These are phyloP conservation scores for Acanthochlamys bracteata DNA, from an alignment of 106 monocot species.

Conservation along the genomic window DNA sequence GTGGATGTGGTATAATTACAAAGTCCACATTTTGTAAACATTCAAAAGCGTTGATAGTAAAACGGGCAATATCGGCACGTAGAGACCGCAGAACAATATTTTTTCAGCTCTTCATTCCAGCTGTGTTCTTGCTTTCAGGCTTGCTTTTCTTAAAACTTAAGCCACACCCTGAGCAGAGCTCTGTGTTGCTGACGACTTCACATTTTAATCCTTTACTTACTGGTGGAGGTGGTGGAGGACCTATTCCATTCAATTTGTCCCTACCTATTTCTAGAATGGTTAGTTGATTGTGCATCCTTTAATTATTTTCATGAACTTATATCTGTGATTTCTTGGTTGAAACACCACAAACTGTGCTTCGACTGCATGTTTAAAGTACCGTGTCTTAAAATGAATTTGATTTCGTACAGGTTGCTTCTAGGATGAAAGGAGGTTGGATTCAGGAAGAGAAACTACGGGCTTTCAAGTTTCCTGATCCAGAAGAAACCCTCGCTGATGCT, in stretches of 20 bases:
- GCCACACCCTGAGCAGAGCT: slow-evolving; percentile 84
- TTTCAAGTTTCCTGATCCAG: slow-evolving; percentile 65
- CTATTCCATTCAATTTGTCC: slow-evolving; percentile 82
- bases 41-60: slow-evolving; percentile 65
- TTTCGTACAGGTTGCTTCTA: slow-evolving; percentile 49
- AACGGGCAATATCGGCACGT: slow-evolving; percentile 59
- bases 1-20: slow-evolving; percentile 38
- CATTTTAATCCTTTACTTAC: slow-evolving; percentile 75
- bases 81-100: slow-evolving; percentile 75
- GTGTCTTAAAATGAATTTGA: not conserved
- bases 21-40: slow-evolving; percentile 62
- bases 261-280: slow-evolving; percentile 55
- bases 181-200: slow-evolving; percentile 63
- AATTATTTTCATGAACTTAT: no score
- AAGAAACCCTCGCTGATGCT: slow-evolving; percentile 61
- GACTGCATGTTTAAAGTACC: no score
- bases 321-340: no score
- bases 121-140: slow-evolving; percentile 63
- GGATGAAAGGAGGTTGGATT: slow-evolving; percentile 80
- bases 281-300: not conserved
- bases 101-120: slow-evolving; percentile 81
- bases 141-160: slow-evolving; percentile 66
- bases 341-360: no score
- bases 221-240: slow-evolving; percentile 85
- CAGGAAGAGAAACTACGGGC: slow-evolving; percentile 54